Evolutionary conservation across 495 filamentous ascomycete species (phyloP).

Genomic region (Podospora anserina): DNA sequence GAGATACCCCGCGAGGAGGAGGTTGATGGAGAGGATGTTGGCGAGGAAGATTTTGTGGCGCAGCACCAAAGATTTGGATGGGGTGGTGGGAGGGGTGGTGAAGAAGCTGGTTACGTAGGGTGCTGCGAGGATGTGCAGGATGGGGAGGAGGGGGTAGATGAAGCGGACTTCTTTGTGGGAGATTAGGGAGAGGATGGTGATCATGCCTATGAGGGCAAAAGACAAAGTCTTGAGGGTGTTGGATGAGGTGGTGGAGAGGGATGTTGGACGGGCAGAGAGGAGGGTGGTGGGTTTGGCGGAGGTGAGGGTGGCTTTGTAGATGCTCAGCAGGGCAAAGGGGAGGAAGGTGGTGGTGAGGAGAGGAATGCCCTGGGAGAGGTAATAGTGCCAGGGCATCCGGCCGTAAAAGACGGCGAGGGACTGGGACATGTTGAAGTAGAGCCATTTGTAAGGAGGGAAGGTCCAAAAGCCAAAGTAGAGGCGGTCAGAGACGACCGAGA

Average conservation of each 20-base stretch:
- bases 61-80: conserved; percentile 29
- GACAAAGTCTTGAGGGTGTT: conserved; percentile 58
- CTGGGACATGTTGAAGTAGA: conserved; percentile 89
- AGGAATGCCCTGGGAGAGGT: conserved; percentile 83
- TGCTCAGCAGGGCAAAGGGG: conserved; percentile 66
- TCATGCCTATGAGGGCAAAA: conserved; percentile 57
- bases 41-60: conserved; percentile 54
- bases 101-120: conserved; percentile 66
- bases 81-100: conserved; percentile 31
- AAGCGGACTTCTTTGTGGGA: conserved; percentile 98
- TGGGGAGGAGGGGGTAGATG: conserved; percentile 87
- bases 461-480: conserved; percentile 84
- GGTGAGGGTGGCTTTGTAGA: conserved; percentile 51
- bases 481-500: conserved; percentile 69
- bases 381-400: conserved; percentile 89
- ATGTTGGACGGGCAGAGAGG: not conserved
- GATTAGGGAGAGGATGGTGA: conserved; percentile 66
- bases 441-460: conserved; percentile 82
- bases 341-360: conserved; percentile 80
- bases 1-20: conserved; percentile 70
- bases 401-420: conserved; percentile 90
- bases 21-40: conserved; percentile 61
- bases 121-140: conserved; percentile 76
- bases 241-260: conserved; percentile 35
- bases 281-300: conserved; percentile 16